Conservation (phyloP, 257 asterid genomes). For the Ajuga chamaepitys region DNA sequence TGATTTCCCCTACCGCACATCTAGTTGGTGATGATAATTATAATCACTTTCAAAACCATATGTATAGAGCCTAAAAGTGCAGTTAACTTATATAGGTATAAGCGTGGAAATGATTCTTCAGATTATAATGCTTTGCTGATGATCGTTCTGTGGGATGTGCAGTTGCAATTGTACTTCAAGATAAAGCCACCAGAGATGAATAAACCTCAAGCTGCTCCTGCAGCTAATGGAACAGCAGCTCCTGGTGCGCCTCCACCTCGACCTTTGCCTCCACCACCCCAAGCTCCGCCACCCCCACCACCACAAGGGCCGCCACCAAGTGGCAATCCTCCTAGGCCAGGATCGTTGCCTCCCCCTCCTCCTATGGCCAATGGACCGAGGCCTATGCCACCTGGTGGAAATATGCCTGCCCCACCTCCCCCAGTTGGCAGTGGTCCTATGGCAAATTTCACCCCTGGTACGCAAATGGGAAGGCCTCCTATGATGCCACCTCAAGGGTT, state of each 20-base stretch:
- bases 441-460: slow-evolving; percentile 79
- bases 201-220: slow-evolving; percentile 53
- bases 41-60: neutral
- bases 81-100: neutral
- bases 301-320: slow-evolving; percentile 62
- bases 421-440: slow-evolving; percentile 62
- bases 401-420: slow-evolving; percentile 90
- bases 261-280: slow-evolving; percentile 75
- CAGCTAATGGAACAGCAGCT: slow-evolving; percentile 52
- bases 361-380: slow-evolving; percentile 74
- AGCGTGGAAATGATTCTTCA: neutral
- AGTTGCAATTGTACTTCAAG: slow-evolving; percentile 67
- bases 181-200: slow-evolving; percentile 71
- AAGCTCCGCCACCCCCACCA: slow-evolving; percentile 73
- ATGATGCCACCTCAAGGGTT: slow-evolving; percentile 77
- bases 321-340: slow-evolving; percentile 54
- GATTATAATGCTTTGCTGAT: neutral
- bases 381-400: slow-evolving; percentile 98
- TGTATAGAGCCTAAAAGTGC: neutral
- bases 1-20: neutral
- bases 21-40: neutral
- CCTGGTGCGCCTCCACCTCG: slow-evolving; percentile 54
- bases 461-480: slow-evolving; percentile 79
- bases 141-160: slow-evolving; percentile 16
- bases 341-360: slow-evolving; percentile 56